Evolutionary conservation across 1,284 basidiomycete genomes (phyloP).

Genomic region (Pseudozyma hubeiensis): DNA sequence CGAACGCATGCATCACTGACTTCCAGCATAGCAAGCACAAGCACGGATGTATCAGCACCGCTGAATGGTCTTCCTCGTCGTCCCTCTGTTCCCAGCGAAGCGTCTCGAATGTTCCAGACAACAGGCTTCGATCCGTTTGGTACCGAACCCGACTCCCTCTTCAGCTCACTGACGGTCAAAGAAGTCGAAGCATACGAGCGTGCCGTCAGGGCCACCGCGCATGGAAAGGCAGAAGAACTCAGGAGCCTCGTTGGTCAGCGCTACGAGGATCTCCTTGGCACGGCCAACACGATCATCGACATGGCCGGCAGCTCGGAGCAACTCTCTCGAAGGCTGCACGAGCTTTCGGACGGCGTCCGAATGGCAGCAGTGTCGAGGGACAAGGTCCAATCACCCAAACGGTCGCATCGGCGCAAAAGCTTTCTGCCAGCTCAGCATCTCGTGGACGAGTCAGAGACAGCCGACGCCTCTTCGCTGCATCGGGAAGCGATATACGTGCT

Average conservation of each 20-base stretch:
- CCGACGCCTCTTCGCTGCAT: constrained; percentile 18
- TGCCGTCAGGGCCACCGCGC: constrained; percentile 31
- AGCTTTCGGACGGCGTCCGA: constrained; percentile 27
- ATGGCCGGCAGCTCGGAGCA: constrained; percentile 51
- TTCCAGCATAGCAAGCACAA: constrained; percentile 23
- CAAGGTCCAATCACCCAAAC: constrained; percentile 10
- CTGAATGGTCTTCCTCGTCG: constrained; percentile 11
- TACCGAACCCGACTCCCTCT: constrained; percentile 52
- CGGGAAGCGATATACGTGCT: constrained; percentile 46
- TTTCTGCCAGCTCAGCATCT: constrained; percentile 17
- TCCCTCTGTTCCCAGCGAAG: constrained; percentile 21
- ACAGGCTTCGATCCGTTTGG: constrained; percentile 45
- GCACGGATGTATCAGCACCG: constrained; percentile 5
- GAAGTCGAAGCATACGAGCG: constrained; percentile 49
- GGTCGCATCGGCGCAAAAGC: constrained; percentile 23
- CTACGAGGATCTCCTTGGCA: constrained; percentile 58
- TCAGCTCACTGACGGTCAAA: constrained; percentile 36
- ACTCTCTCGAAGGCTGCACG: constrained; percentile 36
- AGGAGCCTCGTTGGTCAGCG: constrained; percentile 54
- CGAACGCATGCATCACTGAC: constrained; percentile 49
- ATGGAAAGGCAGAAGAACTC: constrained; percentile 48
- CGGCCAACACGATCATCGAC: constrained; percentile 59
- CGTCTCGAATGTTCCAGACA: constrained; percentile 33
- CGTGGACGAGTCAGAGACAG: neutral
- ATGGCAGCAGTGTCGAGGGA: constrained; percentile 12